phyloP scores from a whole-genome alignment of 495 filamentous ascomycete species.

The Jackrogersella minutella region DNA sequence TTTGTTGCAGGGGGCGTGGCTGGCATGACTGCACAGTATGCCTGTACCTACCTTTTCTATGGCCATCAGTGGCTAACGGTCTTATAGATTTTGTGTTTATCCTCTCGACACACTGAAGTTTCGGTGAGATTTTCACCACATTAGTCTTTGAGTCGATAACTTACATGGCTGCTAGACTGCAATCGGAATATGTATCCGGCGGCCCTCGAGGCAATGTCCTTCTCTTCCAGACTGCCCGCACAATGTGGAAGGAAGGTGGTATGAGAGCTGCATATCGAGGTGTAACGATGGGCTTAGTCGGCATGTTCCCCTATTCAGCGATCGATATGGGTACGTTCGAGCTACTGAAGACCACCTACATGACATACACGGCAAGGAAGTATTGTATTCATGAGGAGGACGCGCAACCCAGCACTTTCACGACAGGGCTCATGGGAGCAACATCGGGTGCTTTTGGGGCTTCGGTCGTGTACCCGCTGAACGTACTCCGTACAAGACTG shows the following conservation, averaged over 20 bases:
- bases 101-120: conserved; percentile 98
- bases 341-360: conserved; percentile 79
- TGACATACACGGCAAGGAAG: conserved; percentile 72
- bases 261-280: conserved; percentile 86
- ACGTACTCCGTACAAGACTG: conserved; percentile 90
- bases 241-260: conserved; percentile 82
- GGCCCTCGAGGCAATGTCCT: conserved; percentile 86
- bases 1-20: conserved; percentile 90
- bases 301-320: conserved; percentile 97
- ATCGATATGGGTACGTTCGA: conserved; percentile 97
- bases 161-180: conserved; percentile 66
- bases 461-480: conserved; percentile 92
- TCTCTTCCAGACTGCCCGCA: conserved; percentile 79
- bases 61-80: conserved; percentile 18
- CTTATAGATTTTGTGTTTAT: conserved; percentile 82
- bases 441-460: conserved; percentile 92
- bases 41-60: conserved; percentile 14
- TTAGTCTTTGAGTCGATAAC: conserved; percentile 6
- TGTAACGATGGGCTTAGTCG: conserved; percentile 87
- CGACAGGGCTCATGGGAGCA: conserved; percentile 84
- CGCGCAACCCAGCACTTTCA: conserved; percentile 75
- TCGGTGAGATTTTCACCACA: conserved; percentile 55
- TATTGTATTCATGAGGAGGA: conserved; percentile 82
- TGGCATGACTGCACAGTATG: conserved; percentile 91
- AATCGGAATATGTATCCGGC: conserved; percentile 89